These are phyloP conservation scores for Triangularia setosa DNA, from an alignment of 2,329 filamentous ascomycete species.

Conservation along the genomic window DNA sequence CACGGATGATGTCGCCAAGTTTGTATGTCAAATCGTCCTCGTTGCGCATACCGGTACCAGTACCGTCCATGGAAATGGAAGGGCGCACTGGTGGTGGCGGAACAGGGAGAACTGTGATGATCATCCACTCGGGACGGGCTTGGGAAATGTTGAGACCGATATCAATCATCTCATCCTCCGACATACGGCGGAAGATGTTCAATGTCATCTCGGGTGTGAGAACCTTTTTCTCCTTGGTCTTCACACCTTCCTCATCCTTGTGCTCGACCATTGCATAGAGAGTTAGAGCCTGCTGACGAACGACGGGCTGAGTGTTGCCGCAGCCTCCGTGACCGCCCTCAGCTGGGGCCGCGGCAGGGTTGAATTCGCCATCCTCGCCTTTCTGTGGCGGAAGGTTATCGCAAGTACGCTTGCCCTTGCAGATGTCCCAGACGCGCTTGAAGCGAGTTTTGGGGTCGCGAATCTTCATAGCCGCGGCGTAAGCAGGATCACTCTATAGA, in stretches of 20 bases:
- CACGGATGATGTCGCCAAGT: constrained; percentile 94
- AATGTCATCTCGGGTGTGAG: constrained; percentile 83
- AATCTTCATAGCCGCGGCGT: constrained; percentile 73
- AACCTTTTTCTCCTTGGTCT: constrained; percentile 71
- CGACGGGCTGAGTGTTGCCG: constrained; percentile 83
- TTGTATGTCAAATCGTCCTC: constrained; percentile 99
- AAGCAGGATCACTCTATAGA: constrained; percentile 76
- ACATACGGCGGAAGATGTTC: constrained; percentile 81
- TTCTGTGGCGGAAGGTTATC: constrained; percentile 70
- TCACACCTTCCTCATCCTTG: constrained; percentile 71
- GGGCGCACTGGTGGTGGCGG: constrained; percentile 93
- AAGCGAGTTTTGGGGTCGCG: constrained; percentile 95
- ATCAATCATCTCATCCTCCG: constrained; percentile 73
- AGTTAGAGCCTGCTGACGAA: constrained; percentile 82
- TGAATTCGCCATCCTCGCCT: constrained; percentile 65
- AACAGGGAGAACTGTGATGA: constrained; percentile 89
- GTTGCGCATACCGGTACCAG: constrained; percentile 84
- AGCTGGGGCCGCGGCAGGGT: constrained; percentile 51
- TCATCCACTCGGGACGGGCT: constrained; percentile 96
- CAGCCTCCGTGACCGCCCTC: constrained; percentile 77
- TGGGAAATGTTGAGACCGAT: constrained; percentile 95
- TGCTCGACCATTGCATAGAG: constrained; percentile 73
- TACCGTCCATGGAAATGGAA: constrained; percentile 95
- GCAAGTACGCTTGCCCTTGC: constrained; percentile 82
- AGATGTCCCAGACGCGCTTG: constrained; percentile 84